Percentiles rank a stretch among this genome's conserved stretches.
phyloP scores from a whole-genome alignment of 176 grass and related monocot genomes.

The Eragrostis nindensis region DNA sequence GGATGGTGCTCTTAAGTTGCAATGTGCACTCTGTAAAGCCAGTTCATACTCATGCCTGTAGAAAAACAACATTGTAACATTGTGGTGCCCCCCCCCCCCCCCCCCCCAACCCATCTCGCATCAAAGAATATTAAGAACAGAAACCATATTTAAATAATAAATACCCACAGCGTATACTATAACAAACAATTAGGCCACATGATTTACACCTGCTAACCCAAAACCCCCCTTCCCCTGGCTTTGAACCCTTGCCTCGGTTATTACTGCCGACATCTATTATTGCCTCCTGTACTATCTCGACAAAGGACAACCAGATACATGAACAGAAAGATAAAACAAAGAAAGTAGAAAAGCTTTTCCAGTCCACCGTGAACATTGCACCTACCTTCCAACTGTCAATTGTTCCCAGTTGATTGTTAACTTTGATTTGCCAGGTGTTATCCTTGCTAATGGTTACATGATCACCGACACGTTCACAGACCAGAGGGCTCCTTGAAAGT shows the following conservation, averaged over 20 bases:
- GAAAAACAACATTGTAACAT: not conserved
- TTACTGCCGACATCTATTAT: not conserved
- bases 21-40: not conserved
- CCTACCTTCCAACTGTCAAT: constrained; percentile 94
- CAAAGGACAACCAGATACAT: not conserved
- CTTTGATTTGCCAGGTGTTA: constrained; percentile 72
- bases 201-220: not conserved
- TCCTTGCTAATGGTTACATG: constrained; percentile 62
- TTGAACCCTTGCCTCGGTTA: not conserved
- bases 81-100: too few relatives aligned
- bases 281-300: not conserved
- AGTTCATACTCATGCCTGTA: not conserved
- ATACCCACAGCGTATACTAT: not conserved
- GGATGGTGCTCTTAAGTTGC: not conserved
- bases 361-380: not conserved
- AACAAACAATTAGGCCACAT: not conserved
- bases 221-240: not conserved
- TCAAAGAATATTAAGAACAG: not conserved
- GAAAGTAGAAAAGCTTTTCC: not conserved
- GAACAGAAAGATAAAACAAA: not conserved
- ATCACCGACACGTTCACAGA: constrained; percentile 55
- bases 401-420: constrained; percentile 77
- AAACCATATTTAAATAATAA: not conserved
- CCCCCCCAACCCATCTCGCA: not conserved
- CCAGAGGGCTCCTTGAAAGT: constrained; percentile 49